Percentiles rank a stretch among this genome's conserved stretches.
Evolutionary conservation across 2,329 filamentous ascomycete genomes (phyloP).

Genomic region (Hypoxylon sp.): DNA sequence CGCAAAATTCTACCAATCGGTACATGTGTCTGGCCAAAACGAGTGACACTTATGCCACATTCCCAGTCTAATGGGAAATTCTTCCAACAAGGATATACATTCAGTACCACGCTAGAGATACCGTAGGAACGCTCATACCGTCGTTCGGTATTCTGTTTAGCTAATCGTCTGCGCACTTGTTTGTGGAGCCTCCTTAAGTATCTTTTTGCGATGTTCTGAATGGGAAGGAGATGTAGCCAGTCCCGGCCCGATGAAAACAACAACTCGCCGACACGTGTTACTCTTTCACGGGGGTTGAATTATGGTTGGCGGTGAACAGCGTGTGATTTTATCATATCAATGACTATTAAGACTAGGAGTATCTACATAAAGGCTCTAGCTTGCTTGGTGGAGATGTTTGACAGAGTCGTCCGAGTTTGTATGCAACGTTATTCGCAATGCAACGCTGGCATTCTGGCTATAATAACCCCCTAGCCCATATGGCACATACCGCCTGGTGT

Average conservation of each 20-base stretch:
- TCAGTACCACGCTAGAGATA: neutral
- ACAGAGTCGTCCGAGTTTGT: neutral
- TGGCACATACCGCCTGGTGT: neutral
- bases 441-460: constrained; percentile 1
- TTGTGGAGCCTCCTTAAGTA: constrained; percentile 5
- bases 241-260: constrained; percentile 10
- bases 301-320: constrained; percentile 2
- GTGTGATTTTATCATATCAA: neutral
- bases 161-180: neutral
- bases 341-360: neutral
- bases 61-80: neutral
- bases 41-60: neutral
- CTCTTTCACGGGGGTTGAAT: constrained; percentile 6
- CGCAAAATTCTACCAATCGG: neutral
- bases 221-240: constrained; percentile 19
- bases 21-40: neutral
- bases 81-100: constrained; percentile 1
- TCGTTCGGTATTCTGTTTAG: neutral
- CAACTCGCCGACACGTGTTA: constrained; percentile 5
- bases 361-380: neutral
- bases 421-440: constrained; percentile 10
- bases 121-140: neutral
- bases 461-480: neutral
- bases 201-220: constrained; percentile 11
- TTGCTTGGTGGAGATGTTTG: neutral